These are phyloP conservation scores for Fomes fomentarius DNA, from an alignment of 1,284 basidiomycete genomes.

Conservation along the genomic window DNA sequence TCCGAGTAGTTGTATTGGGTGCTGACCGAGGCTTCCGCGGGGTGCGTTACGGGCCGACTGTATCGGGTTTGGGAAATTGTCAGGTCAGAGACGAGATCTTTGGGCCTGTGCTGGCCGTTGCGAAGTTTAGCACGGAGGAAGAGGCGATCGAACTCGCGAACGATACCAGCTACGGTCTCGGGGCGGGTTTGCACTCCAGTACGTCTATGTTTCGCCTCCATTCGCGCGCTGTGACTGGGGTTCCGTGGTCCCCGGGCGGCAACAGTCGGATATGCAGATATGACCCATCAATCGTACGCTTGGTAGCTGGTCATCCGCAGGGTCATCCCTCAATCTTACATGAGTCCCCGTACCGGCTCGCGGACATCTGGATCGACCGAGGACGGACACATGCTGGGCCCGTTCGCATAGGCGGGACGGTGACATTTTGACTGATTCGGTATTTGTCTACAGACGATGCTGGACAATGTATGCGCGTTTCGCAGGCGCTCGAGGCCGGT, in stretches of 20 bases:
- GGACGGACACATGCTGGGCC: too few species aligned
- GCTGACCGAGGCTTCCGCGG: neutral
- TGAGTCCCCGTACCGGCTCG: neutral
- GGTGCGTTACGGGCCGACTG: neutral
- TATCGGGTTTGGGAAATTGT: too few species aligned
- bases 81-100: conserved; percentile 88
- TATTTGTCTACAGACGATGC: conserved; percentile 61
- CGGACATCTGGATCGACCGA: neutral
- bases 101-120: conserved; percentile 81
- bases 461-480: conserved; percentile 87
- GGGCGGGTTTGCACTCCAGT: conserved; percentile 90
- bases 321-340: too few species aligned
- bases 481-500: conserved; percentile 82
- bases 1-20: too few species aligned
- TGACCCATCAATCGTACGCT: neutral
- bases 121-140: conserved; percentile 79
- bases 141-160: conserved; percentile 83
- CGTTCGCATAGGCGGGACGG: too few species aligned
- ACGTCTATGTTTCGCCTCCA: conserved; percentile 47
- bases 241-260: neutral
- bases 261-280: too few species aligned
- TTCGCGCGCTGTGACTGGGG: neutral
- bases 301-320: neutral
- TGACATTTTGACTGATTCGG: neutral
- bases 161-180: conserved; percentile 85